Conservation (phyloP, 148 eudicot species). For the Camellia lanceoleosa region DNA sequence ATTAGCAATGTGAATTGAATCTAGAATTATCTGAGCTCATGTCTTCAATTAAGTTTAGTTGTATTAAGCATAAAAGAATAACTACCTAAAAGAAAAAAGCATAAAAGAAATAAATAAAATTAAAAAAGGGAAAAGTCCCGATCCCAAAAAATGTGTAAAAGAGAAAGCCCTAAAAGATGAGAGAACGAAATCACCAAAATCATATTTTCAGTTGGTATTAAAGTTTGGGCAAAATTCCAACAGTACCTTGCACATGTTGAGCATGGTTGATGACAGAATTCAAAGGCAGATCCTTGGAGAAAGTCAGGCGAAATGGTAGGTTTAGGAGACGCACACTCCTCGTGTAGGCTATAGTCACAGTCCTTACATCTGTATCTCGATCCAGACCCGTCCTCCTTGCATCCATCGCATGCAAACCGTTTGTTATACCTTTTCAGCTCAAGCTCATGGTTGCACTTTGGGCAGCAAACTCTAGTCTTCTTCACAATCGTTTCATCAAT, state of each 20-base stretch:
- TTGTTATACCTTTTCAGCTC: neutral
- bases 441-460: neutral
- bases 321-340: neutral
- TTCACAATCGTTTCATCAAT: neutral
- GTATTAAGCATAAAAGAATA: too few relatives aligned
- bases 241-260: too few relatives aligned
- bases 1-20: too few relatives aligned
- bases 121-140: too few relatives aligned
- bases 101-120: too few relatives aligned
- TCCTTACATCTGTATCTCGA: conserved; percentile 12
- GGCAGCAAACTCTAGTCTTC: neutral
- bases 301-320: neutral
- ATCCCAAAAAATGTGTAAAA: too few relatives aligned
- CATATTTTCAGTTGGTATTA: too few relatives aligned
- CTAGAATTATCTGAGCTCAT: neutral
- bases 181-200: too few relatives aligned
- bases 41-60: too few relatives aligned
- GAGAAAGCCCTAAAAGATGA: too few relatives aligned
- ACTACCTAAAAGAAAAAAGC: too few relatives aligned
- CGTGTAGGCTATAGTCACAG: conserved; percentile 12
- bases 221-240: too few relatives aligned
- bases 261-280: neutral
- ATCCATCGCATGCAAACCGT: conserved; percentile 13
- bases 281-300: neutral
- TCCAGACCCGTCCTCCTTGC: conserved; percentile 15